phyloP scores from a whole-genome alignment of 2,329 filamentous ascomycete genomes.

The Colletotrichum phormii region DNA sequence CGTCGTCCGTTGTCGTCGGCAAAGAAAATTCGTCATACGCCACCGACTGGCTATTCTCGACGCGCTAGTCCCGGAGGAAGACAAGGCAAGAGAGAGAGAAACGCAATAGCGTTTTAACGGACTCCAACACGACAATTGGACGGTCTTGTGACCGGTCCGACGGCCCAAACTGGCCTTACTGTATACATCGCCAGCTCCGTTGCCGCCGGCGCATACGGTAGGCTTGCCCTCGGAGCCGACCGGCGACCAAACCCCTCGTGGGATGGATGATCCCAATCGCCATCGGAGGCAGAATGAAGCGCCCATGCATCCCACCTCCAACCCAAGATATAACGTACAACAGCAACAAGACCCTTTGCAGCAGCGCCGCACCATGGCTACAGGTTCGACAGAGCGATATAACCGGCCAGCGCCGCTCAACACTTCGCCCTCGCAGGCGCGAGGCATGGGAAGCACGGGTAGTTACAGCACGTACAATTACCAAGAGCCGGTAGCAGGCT shows the following conservation, averaged over 20 bases:
- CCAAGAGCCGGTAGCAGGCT: slow-evolving; percentile 63
- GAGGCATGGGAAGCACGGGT: slow-evolving; percentile 64
- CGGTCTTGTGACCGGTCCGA: slow-evolving; percentile 47
- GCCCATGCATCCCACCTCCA: slow-evolving; percentile 71
- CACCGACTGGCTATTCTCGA: neutral
- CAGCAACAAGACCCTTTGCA: slow-evolving; percentile 54
- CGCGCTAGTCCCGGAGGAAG: neutral
- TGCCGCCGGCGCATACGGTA: slow-evolving; percentile 74
- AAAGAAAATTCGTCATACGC: neutral
- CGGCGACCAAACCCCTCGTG: slow-evolving; percentile 64
- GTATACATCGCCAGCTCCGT: slow-evolving; percentile 71
- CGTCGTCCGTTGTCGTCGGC: neutral
- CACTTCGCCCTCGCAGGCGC: slow-evolving; percentile 58
- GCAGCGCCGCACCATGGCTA: slow-evolving; percentile 51
- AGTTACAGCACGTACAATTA: slow-evolving; percentile 69
- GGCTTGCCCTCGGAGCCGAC: slow-evolving; percentile 68
- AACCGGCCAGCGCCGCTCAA: slow-evolving; percentile 62
- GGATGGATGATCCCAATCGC: slow-evolving; percentile 84
- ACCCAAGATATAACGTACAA: slow-evolving; percentile 63
- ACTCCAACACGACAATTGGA: slow-evolving; percentile 14
- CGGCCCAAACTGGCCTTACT: slow-evolving; percentile 71
- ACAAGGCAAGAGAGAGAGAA: neutral
- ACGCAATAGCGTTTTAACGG: neutral
- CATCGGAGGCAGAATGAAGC: slow-evolving; percentile 81
- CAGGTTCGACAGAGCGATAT: slow-evolving; percentile 54